Percentiles rank a stretch among this genome's conserved stretches.
phyloP scores from a whole-genome alignment of 1,284 basidiomycete species.

The Cryptococcus depauperatus region DNA sequence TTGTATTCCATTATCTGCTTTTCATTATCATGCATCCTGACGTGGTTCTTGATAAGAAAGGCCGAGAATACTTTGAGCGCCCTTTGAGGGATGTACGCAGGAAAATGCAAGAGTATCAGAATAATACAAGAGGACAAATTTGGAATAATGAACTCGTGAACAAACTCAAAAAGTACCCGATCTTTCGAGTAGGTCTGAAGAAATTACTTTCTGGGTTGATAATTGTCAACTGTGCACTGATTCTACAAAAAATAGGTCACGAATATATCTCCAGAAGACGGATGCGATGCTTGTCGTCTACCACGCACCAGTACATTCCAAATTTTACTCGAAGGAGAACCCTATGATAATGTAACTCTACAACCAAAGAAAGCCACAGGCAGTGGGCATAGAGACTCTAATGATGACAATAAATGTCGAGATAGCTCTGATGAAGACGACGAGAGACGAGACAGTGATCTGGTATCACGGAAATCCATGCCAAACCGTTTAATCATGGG shows the following conservation, averaged over 20 bases:
- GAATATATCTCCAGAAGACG: conserved; percentile 53
- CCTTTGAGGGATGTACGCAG: conserved; percentile 48
- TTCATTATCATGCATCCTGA: conserved; percentile 57
- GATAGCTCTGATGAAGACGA: conserved; percentile 6
- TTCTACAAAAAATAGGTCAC: conserved; percentile 40
- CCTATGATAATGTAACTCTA: conserved; percentile 38
- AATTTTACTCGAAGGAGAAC: conserved; percentile 26
- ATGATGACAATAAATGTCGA: background rate
- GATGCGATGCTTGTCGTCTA: conserved; percentile 71
- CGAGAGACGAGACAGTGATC: background rate
- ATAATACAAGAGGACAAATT: conserved; percentile 67
- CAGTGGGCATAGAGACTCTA: conserved; percentile 23
- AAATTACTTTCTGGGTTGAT: too few relatives aligned
- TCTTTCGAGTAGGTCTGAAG: conserved; percentile 48
- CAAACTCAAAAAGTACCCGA: conserved; percentile 58
- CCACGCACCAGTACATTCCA: conserved; percentile 47
- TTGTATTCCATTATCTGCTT: conserved; percentile 74
- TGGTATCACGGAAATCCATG: background rate
- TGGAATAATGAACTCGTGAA: conserved; percentile 65
- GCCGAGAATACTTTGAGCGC: conserved; percentile 24
- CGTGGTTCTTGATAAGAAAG: conserved; percentile 20
- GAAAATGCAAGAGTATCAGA: conserved; percentile 58
- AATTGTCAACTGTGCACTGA: background rate
- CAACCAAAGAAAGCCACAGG: conserved; percentile 18
- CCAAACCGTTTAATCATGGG: background rate